These are phyloP conservation scores for Piper longum DNA, from an alignment of 164 flowering plant genomes.

Conservation along the genomic window DNA sequence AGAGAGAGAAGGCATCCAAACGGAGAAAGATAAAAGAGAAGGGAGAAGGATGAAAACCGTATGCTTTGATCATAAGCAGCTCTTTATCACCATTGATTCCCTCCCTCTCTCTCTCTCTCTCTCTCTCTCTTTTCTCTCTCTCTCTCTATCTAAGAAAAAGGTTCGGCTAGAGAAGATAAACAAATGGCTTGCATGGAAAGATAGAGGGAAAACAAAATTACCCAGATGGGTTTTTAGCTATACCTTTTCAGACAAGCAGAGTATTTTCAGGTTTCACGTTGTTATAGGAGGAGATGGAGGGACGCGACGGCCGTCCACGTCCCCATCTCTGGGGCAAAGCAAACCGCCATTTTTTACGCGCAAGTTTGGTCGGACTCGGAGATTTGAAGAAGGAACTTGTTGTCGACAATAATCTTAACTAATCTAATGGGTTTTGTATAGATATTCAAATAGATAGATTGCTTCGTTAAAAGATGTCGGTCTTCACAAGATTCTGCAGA, in stretches of 20 bases:
- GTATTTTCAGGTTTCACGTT: not conserved
- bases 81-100: conserved; percentile 2
- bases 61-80: conserved; percentile 17
- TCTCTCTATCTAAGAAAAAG: not conserved
- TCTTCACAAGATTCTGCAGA: too few relatives aligned
- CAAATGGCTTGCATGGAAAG: not conserved
- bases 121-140: conserved; percentile 1
- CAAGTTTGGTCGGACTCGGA: not conserved
- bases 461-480: too few relatives aligned
- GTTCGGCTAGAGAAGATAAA: not conserved
- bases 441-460: too few relatives aligned
- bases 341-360: not conserved
- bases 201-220: not conserved
- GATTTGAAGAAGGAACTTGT: not conserved
- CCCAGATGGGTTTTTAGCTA: not conserved
- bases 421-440: not conserved
- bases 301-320: not conserved
- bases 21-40: conserved; percentile 5
- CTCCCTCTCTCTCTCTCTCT: conserved; percentile 6
- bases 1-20: not conserved
- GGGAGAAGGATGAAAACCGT: not conserved
- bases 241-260: not conserved
- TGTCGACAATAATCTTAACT: not conserved
- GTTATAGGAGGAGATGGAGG: not conserved
- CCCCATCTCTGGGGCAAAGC: not conserved